Conservation (phyloP, 2,329 filamentous ascomycete genomes). For the Ophiostoma montium region DNA sequence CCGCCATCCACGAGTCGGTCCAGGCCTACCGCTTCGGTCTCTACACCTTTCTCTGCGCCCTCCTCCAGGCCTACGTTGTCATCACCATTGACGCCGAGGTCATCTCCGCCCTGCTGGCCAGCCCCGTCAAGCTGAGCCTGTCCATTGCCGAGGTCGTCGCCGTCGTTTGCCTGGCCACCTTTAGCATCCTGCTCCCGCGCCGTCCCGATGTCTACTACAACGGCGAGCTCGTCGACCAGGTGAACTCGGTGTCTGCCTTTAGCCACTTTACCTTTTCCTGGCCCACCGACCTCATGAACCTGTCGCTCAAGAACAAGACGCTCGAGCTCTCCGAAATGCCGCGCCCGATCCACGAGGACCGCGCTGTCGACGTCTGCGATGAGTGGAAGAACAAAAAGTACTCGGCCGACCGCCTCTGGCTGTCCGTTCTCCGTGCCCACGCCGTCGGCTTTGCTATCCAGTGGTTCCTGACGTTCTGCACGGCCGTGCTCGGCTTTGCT, state of each 20-base stretch:
- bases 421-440: constrained; percentile 45
- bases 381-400: constrained; percentile 35
- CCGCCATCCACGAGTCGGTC: constrained; percentile 34
- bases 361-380: constrained; percentile 34
- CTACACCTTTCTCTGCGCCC: constrained; percentile 33
- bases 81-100: constrained; percentile 31
- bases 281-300: constrained; percentile 38
- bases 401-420: constrained; percentile 37
- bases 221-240: constrained; percentile 45
- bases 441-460: constrained; percentile 41
- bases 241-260: constrained; percentile 46
- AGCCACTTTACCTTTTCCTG: constrained; percentile 53
- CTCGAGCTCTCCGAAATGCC: constrained; percentile 51
- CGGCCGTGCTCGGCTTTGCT: constrained; percentile 47
- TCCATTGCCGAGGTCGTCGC: constrained; percentile 33
- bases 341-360: constrained; percentile 39
- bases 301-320: constrained; percentile 41
- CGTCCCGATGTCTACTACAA: constrained; percentile 52
- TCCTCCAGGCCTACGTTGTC: constrained; percentile 29
- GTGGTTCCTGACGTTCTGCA: constrained; percentile 38
- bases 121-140: constrained; percentile 26
- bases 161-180: constrained; percentile 29
- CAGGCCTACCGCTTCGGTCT: constrained; percentile 39
- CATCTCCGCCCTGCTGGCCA: constrained; percentile 20
- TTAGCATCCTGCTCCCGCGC: constrained; percentile 45